Base-by-base conservation (phyloP, 1,284 basidiomycete species). In the Blastosporella zonata region DNA sequence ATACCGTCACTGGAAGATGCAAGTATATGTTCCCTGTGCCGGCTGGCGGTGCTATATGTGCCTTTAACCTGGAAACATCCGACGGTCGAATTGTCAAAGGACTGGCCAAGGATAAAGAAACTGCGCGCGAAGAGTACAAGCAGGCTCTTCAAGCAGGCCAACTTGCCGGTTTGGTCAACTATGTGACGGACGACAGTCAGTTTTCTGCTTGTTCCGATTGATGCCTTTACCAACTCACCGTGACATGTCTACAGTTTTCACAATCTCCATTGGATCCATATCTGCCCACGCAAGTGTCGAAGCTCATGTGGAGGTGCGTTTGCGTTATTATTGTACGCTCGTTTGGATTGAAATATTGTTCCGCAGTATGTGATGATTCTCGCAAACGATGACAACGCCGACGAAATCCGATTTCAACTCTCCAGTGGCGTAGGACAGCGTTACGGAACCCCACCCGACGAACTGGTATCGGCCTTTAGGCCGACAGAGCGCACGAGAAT, bases 1-100 rank as follows among this genome's bases (percentile, higher is more conserved):
- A 59, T 12, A 49, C 54, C 12, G 48, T 67, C 0, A 76, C 79
- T 0, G 54, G 63, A 34, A 66, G 72, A 40, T 77, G 76, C 6
- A 72, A 74, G 31, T 85, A 82, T 58, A 67, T 73, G 37, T 84
- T 85, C 54, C 82, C 82, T 1, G 69, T 84, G 1, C 83, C 82
- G 1, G 77, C 74, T 0, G 66, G 53, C 29, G 62, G 60, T 10
- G 62, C 60, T 5, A 50, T 64, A 25, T 63, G 62, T 46, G 50
- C 56, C 15, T 64, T 64, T 46, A 35, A 47, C 18, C 58, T 63
- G 58, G 48, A 47, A 23, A 56, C 51, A 1, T 56, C 57, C 2
- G 56, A 64, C 39, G 61, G 59, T n/a, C 51, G 59, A 10, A 53
- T 46, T 2, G 62, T 84, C 9, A 50, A 62, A n/a, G 82, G 79